Evolutionary conservation across 306 rosid genomes (phyloP), one percentile per base, ranked within the genome.

Genomic region (Acacia crassicarpa): DNA sequence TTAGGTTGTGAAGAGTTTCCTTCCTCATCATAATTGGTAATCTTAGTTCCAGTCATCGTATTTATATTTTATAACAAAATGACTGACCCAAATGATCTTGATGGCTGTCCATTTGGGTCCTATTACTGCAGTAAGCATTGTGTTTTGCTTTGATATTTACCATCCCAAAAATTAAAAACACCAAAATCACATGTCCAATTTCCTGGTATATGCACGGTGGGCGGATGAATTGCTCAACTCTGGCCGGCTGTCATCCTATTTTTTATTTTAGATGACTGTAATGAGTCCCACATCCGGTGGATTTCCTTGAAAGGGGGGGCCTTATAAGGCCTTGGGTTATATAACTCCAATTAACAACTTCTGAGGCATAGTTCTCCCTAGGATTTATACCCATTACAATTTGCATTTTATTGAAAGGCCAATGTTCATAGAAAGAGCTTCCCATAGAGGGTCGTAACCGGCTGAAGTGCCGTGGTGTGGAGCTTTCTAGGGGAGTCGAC

Each of bases 1-100:
- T 51, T 44, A 53, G 74, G 56, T 78, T 86, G 51, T 32, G 49
- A 68, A 48, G 54, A 74, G 59, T 59, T 69, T 25, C 25, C 56
- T 13, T 46, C 59, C 53, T 62, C 33, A n/a, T 66, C 44, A 40
- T 69, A 41, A 49, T 69, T n/a, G 38, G 62, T 46, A 45, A 70
- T 48, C 25, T 43, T 58, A 41, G 71, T 48, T 67, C 48, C 61
- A 62, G 75, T 43, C 3, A 22, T 70, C n/a, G 10, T 4, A 20
- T 56, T 25, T 72, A 41, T 75, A 74, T 27, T 44, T 30, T 5
- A 12, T 62, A 6, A 63, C 63, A 22, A 63, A 43, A 62, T 80
- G 68, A 40, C 62, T 20, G 48, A 9, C 62, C 17, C 66, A 62
- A 19, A 6, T 13, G 9, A 2, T 2, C 16, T 19, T 3, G 38